A percentile compares a stretch with the other conserved stretches of the same genome.
Conservation (phyloP, 192 early-diverging fungal genomes). For the Backusella tuberculispora region DNA sequence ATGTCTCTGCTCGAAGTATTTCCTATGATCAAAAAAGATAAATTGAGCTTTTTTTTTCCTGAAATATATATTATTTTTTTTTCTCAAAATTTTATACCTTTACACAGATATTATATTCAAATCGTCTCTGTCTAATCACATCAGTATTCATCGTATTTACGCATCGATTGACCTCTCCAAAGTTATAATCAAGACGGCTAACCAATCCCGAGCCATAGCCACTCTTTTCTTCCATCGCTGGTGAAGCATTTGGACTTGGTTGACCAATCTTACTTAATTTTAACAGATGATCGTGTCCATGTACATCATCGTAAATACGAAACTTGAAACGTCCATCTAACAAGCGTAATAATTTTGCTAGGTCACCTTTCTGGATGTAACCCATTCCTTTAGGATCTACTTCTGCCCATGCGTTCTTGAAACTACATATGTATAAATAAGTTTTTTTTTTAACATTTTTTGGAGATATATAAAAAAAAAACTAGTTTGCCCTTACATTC, state of each 20-base stretch:
- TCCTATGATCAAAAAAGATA: slow-evolving; percentile 17
- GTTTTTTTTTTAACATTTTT: neutral
- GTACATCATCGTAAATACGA: slow-evolving; percentile 32
- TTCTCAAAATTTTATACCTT: slow-evolving; percentile 23
- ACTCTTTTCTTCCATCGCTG: slow-evolving; percentile 2
- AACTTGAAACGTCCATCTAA: slow-evolving; percentile 26
- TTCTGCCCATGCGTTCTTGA: slow-evolving; percentile 43
- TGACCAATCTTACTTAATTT: neutral
- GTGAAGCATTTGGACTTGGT: neutral
- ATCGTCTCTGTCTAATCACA: slow-evolving; percentile 35
- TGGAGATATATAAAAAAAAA: neutral
- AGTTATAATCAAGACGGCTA: neutral
- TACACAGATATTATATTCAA: slow-evolving; percentile 49
- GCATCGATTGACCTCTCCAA: slow-evolving; percentile 18
- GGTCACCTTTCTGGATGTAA: slow-evolving; percentile 30
- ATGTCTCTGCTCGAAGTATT: slow-evolving; percentile 33
- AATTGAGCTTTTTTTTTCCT: neutral
- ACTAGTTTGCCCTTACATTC: slow-evolving; percentile 24
- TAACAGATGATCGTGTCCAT: neutral
- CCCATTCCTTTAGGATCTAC: slow-evolving; percentile 37
- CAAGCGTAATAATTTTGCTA: slow-evolving; percentile 19
- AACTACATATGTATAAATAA: slow-evolving; percentile 19
- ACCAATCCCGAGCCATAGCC: neutral
- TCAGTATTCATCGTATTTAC: slow-evolving; percentile 37
- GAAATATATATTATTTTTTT: too few relatives aligned